Evolutionary conservation across 2,329 filamentous ascomycete species (phyloP).

Genomic region (Colletotrichum limetticola): DNA sequence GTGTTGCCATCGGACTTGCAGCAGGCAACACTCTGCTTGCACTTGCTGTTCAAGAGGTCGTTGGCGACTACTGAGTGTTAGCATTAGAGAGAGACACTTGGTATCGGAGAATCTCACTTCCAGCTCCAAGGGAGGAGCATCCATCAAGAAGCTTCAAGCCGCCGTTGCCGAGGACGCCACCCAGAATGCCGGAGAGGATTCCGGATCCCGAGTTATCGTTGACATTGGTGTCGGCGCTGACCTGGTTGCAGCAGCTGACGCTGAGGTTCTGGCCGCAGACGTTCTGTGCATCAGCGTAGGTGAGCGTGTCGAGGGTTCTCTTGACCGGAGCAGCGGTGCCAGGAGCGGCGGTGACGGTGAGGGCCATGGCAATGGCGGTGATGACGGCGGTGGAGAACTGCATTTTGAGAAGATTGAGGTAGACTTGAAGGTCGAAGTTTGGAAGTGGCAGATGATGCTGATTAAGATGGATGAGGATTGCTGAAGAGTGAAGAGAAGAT

Average conservation of each 20-base stretch:
- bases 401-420: background rate
- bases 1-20: background rate
- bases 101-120: background rate
- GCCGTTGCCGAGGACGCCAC: background rate
- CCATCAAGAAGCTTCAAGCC: background rate
- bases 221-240: background rate
- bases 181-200: background rate
- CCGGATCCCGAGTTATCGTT: background rate
- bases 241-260: conserved; percentile 9
- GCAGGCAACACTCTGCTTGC: background rate
- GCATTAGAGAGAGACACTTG: background rate
- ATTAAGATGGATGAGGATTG: background rate
- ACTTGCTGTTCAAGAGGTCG: background rate
- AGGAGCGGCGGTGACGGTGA: background rate
- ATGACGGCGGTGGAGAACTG: background rate
- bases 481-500: background rate
- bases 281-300: background rate
- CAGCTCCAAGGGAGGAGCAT: background rate
- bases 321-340: background rate
- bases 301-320: background rate
- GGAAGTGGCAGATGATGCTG: background rate
- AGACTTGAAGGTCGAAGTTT: background rate
- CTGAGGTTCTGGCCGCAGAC: conserved; percentile 1
- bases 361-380: background rate
- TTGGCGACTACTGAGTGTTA: background rate